Conservation (phyloP, 306 rosid species). For the Prunus kanzakura region DNA sequence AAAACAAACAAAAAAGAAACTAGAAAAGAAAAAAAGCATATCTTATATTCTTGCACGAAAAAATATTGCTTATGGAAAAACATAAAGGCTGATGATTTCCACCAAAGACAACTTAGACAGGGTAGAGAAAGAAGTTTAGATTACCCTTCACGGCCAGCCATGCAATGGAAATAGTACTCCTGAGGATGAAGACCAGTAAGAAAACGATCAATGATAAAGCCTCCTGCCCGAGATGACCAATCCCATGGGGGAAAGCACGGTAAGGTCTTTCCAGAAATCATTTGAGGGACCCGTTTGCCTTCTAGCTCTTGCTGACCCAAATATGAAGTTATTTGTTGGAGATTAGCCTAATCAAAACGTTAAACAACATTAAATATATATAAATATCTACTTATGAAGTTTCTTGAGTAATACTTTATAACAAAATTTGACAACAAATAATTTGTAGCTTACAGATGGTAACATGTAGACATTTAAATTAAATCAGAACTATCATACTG, state of each 20-base stretch:
- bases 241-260: slow-evolving; percentile 98
- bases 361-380: slow-evolving; percentile 3
- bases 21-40: neutral
- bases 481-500: neutral
- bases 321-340: slow-evolving; percentile 94
- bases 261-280: slow-evolving; percentile 96
- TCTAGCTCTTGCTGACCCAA: slow-evolving; percentile 94
- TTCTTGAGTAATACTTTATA: neutral
- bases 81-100: neutral
- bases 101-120: neutral
- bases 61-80: neutral
- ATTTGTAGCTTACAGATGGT: neutral
- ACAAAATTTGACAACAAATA: neutral
- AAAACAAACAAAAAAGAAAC: neutral
- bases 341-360: slow-evolving; percentile 67
- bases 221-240: slow-evolving; percentile 92
- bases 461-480: neutral
- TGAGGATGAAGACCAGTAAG: slow-evolving; percentile 94
- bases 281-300: slow-evolving; percentile 94
- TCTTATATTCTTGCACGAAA: neutral
- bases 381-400: neutral
- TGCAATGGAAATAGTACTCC: slow-evolving; percentile 95
- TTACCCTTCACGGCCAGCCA: slow-evolving; percentile 99
- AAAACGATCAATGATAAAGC: slow-evolving; percentile 88
- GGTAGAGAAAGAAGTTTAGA: slow-evolving; percentile 13